Evolutionary conservation across 208 protist genomes (phyloP).

Genomic region (Acanthamoeba royreba): DNA sequence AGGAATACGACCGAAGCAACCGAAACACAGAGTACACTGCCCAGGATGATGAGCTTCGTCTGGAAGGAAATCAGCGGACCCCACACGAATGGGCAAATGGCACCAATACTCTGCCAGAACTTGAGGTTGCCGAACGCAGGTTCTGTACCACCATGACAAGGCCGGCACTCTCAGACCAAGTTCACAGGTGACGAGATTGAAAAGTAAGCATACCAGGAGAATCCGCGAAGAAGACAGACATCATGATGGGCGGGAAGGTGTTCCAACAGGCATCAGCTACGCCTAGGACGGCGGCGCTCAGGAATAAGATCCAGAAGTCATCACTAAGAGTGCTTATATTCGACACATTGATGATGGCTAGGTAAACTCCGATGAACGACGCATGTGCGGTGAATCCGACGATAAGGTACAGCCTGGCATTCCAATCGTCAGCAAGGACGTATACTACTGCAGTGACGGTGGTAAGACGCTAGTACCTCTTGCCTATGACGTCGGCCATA

Average conservation of each 20-base stretch:
- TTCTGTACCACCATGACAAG: background rate
- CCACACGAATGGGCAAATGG: background rate
- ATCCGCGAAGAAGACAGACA: slow-evolving; percentile 7
- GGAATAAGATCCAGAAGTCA: background rate
- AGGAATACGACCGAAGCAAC: background rate
- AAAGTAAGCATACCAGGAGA: background rate
- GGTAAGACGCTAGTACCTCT: too few relatives aligned
- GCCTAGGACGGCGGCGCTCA: slow-evolving; percentile 17
- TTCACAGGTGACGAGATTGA: too few relatives aligned
- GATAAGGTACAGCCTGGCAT: background rate
- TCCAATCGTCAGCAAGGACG: too few relatives aligned
- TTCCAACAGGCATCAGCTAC: background rate
- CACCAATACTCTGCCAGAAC: background rate
- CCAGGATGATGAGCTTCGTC: background rate
- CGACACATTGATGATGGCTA: background rate
- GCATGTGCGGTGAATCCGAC: background rate
- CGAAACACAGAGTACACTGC: background rate
- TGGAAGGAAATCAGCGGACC: background rate
- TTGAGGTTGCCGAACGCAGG: slow-evolving; percentile 8
- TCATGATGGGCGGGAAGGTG: slow-evolving; percentile 16
- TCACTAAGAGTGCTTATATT: background rate
- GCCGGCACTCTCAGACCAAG: too few relatives aligned
- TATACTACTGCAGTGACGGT: too few relatives aligned
- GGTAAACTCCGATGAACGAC: background rate
- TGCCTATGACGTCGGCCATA: background rate